Base-by-base conservation (phyloP, 2,329 filamentous ascomycete genomes). In the Fusarium albidum region DNA sequence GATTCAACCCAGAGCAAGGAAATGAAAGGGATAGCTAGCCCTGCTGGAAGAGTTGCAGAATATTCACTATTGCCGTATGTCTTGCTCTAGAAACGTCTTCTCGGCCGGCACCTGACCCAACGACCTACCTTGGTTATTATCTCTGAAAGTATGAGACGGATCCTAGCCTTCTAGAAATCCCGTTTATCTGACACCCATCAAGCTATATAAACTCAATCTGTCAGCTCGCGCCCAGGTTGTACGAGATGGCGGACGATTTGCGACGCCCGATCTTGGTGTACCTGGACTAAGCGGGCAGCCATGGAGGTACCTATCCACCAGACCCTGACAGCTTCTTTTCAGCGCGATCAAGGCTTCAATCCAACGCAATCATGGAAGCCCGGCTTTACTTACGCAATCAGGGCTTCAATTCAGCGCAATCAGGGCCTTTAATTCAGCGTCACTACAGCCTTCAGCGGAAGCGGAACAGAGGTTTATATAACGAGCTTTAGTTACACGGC, bases 1-100 rank as follows among this genome's bases (percentile, higher is more conserved):
- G 52, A 52, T 51, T 29, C 33, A 42, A 48, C 51, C 18, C 40
- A 35, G 15, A 13, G 18, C 28, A 18, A 39, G 53, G 44, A 66
- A 67, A 67, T 67, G 64, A 67, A 66, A 67, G 64, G 64, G 60
- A 53, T 50, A 35, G 32, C 45, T 34, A 50, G 51, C 64, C 51
- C 53, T 45, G 62, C 38, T 13, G 38, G 33, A 29, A 49, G 33
- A 29, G 54, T 55, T 61, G 58, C 58, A 59, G 43, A 50, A 53
- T 39, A 38, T 32, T 37, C 45, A 32, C 33, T 47, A 39, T 34
- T 32, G 29, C 8, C 31, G 12, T 32, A n/a, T 35, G 15, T 45
- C 31, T 45, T 12, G 9, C 35, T n/a, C 29, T 44, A 18, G 14
- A 21, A 21, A 21, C 21, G 7, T 7, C 21, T 21, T 17, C 29